These are phyloP conservation scores for Perilla frutescens DNA, from an alignment of 257 asterid species.

Conservation along the genomic window DNA sequence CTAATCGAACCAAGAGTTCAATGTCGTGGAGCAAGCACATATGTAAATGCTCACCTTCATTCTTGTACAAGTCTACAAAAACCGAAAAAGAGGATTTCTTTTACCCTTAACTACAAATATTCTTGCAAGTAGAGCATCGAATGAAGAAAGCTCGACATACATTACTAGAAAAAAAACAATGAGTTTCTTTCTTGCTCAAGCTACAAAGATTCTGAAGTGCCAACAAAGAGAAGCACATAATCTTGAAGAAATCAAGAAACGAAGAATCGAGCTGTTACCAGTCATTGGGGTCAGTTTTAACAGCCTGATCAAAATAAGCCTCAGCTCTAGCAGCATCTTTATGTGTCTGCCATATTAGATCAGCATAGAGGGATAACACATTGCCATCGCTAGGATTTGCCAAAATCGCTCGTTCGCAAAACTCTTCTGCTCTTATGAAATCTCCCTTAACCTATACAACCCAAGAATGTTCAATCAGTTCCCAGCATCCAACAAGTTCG, in stretches of 20 bases:
- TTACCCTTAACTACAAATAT: constrained; percentile 1
- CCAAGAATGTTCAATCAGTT: constrained; percentile 6
- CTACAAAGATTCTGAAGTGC: constrained; percentile 15
- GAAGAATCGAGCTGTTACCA: constrained; percentile 49
- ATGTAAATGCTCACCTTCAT: neutral
- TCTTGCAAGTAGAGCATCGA: neutral
- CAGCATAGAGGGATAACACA: constrained; percentile 80
- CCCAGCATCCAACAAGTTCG: neutral
- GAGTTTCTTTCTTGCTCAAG: neutral
- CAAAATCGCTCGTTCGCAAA: constrained; percentile 75
- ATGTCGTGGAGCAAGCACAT: too few relatives aligned
- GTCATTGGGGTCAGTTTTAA: constrained; percentile 73
- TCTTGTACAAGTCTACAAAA: neutral
- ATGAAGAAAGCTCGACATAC: neutral
- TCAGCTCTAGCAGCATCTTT: constrained; percentile 72
- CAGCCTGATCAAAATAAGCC: constrained; percentile 77
- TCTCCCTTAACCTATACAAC: constrained; percentile 68
- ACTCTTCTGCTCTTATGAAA: constrained; percentile 75
- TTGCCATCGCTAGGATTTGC: constrained; percentile 68
- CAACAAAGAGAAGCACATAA: constrained; percentile 25
- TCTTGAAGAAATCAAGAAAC: constrained; percentile 17
- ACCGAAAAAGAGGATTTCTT: neutral
- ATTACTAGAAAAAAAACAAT: neutral
- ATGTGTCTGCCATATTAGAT: constrained; percentile 77
- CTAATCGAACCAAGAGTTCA: too few relatives aligned